Base-by-base conservation (phyloP, 352 stramenopile genomes). In the Phytophthora pluvialis region DNA sequence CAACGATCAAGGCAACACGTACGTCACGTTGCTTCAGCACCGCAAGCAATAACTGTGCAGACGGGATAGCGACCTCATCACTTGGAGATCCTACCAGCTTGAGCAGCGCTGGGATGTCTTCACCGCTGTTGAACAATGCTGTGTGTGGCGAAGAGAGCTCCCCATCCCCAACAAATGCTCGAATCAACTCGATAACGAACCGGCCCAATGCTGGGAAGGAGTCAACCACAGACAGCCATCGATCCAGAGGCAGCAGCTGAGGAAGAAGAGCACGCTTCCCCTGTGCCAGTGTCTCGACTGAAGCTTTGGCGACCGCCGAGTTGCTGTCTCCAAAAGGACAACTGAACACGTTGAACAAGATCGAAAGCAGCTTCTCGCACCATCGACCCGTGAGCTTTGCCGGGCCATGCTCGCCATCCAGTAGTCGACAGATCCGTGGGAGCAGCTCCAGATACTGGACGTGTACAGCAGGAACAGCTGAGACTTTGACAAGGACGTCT, bases 271-370 rank as follows among this genome's bases (percentile, higher is more conserved):
- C 56, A 12, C 18, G 26, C 32, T 88, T 70, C 2, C 79, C 74
- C 10, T 46, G 44, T 3, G 64, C 50, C 3, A 88, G 35, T 1
- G 48, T 56, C 3, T 76, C 67, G 3, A 43, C 44, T 5, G 57
- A 44, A 0, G 16, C 40, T 48, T 45, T 50, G 7, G 16, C 49
- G 7, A 40, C 28, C 9, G 36, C 38, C 16, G 45, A 7, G 9
- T 48, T 49, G 26, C 48, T 66, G 21, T 21, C 21, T 28, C 49
- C 54, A 44, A 70, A 67, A 16, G 66, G 66, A 49, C 75, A 72
- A n/a, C 78, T 78, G 32, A 88, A 90, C 0, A 90, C 44, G n/a
- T 91, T 89, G 58, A 73, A 87, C 8, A 93, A 44, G 5, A 91
- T 82, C 2, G 59, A 72, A 0, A 93, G 64, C 5, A 91, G 29